Conservation (phyloP, 768 basidiomycete species). For the Lactifluus piperatus region DNA sequence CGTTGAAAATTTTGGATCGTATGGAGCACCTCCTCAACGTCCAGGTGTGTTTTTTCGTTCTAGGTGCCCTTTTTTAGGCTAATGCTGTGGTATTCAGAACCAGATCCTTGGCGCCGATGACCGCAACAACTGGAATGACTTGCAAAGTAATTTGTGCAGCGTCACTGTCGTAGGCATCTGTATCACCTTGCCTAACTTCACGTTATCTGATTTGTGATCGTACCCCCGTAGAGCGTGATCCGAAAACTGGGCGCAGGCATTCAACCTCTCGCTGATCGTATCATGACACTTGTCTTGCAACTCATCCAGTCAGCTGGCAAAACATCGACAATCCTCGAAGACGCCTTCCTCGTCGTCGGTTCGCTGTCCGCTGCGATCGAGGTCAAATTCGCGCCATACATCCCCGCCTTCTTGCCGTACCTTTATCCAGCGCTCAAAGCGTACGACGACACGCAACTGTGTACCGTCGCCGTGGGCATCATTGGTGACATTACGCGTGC, state of each 20-base stretch:
- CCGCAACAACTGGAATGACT: constrained; percentile 97
- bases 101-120: constrained; percentile 95
- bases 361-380: constrained; percentile 69
- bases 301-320: constrained; percentile 84
- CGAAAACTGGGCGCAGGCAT: constrained; percentile 79
- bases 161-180: constrained; percentile 64
- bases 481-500: constrained; percentile 97
- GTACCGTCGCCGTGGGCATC: constrained; percentile 91
- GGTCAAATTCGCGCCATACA: constrained; percentile 69
- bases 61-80: neutral
- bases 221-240: constrained; percentile 54
- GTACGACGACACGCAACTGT: constrained; percentile 92
- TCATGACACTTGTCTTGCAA: constrained; percentile 86
- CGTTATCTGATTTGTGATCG: neutral
- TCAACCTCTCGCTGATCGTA: constrained; percentile 81
- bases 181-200: neutral
- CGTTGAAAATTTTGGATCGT: constrained; percentile 72
- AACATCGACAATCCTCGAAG: constrained; percentile 91
- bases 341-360: constrained; percentile 91
- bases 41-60: constrained; percentile 44
- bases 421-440: constrained; percentile 84
- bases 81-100: constrained; percentile 38
- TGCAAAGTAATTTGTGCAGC: constrained; percentile 91
- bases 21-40: constrained; percentile 84
- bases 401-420: constrained; percentile 76